Base-by-base conservation (phyloP, 2,329 filamentous ascomycete genomes). In the Apiospora koreana region DNA sequence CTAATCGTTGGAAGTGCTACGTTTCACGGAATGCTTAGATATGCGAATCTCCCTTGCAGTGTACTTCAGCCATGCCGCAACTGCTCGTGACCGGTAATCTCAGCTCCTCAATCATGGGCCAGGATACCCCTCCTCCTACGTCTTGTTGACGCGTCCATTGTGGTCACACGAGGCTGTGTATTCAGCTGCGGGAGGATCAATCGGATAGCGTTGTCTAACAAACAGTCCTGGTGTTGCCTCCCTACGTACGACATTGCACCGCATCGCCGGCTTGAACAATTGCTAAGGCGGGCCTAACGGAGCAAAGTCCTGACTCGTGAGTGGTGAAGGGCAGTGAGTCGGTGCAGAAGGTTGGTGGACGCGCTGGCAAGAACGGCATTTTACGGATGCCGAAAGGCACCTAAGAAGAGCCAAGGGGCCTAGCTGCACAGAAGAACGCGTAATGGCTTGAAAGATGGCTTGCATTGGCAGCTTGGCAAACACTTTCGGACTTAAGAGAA, bases 381-480 rank as follows among this genome's bases (percentile, higher is more conserved):
- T 38, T 62, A 62, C 54, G 31, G 54, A 38, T 38, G 54, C 54
- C 54, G 28, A 62, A 35, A 21, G 54, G 54, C 18, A 23, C 54
- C 54, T 38, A 38, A 62, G 31, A 38, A 65, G 64, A 28, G 64
- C 64, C 38, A 66, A 66, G 64, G 64, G 54, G n/a, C 31, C 18
- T 62, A 38, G 28, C 54, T n/a, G 31, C 18, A 23, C 54, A n/a
- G 5, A 38, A 66, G 64, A 31, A 66, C 64, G 64, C 64, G 64
- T 66, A 45, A 66, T 66, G 64, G 64, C 16, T 8, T 2, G 45
- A 14, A 14, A 45, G 41, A 43, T 21, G 38, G 38, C 38, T 66
- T 25, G 42, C 28, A 45, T 66, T 66, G 41, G 64, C 64, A 66
- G 38, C 41, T 66, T 66, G 64, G 64, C 64, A 66, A 43, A 38